Conservation (phyloP, 1,139 yeast species). For the Pichia sp. region DNA sequence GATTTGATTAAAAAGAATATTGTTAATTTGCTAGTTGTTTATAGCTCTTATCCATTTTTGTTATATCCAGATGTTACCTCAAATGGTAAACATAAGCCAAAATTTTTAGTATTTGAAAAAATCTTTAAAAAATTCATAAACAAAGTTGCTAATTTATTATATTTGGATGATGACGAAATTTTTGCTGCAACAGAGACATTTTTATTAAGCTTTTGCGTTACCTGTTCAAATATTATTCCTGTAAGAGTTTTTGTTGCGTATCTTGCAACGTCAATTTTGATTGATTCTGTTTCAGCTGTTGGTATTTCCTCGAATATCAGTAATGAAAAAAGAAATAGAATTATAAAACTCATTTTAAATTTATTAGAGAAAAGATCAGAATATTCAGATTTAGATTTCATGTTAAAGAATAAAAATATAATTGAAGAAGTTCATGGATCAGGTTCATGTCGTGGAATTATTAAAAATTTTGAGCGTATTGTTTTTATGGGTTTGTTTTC, state of each 20-base stretch:
- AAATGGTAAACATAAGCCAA: background rate
- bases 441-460: constrained; percentile 19
- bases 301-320: constrained; percentile 16
- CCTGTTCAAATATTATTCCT: constrained; percentile 16
- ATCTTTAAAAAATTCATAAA: constrained; percentile 19
- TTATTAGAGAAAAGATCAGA: constrained; percentile 19
- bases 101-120: constrained; percentile 16
- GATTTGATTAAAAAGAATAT: constrained; percentile 12
- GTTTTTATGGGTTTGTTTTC: constrained; percentile 24
- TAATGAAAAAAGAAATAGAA: constrained; percentile 16
- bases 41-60: constrained; percentile 22
- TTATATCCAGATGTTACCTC: constrained; percentile 15
- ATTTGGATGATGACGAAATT: constrained; percentile 19
- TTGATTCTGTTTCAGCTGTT: constrained; percentile 23
- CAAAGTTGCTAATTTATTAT: constrained; percentile 19
- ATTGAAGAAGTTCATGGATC: constrained; percentile 15
- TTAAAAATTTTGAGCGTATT: constrained; percentile 25
- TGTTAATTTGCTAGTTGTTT: constrained; percentile 21
- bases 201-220: constrained; percentile 22
- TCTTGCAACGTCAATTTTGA: constrained; percentile 19
- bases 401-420: constrained; percentile 8
- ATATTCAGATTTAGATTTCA: constrained; percentile 11
- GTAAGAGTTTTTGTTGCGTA: constrained; percentile 18
- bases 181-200: constrained; percentile 17
- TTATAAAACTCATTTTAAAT: constrained; percentile 19